Percentiles rank a stretch among this genome's conserved stretches.
Evolutionary conservation across 2,329 filamentous ascomycete species (phyloP).

Genomic region (Parafenestella ontariensis): DNA sequence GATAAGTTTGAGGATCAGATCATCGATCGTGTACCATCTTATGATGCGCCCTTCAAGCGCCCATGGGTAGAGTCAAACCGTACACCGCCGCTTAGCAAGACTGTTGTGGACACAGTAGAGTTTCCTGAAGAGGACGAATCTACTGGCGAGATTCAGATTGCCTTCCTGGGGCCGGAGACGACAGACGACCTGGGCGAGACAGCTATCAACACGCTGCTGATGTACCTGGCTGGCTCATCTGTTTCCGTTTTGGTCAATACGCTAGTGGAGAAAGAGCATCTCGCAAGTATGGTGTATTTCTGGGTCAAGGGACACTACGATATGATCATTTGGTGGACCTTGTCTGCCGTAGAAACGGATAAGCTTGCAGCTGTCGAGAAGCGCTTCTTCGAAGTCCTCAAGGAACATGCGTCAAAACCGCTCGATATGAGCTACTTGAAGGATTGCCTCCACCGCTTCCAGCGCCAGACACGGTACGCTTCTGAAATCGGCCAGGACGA

Average conservation of each 20-base stretch:
- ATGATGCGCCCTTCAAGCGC: conserved; percentile 77
- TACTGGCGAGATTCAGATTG: conserved; percentile 84
- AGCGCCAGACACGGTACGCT: conserved; percentile 80
- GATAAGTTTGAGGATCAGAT: conserved; percentile 90
- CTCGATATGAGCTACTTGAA: conserved; percentile 90
- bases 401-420: conserved; percentile 78
- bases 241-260: conserved; percentile 90
- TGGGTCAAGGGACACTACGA: conserved; percentile 81
- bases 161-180: conserved; percentile 85
- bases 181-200: conserved; percentile 68
- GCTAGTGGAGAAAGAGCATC: conserved; percentile 90
- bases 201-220: conserved; percentile 79
- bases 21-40: conserved; percentile 77
- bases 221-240: conserved; percentile 91
- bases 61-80: conserved; percentile 92
- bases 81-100: conserved; percentile 74
- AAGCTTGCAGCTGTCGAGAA: conserved; percentile 85
- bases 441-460: conserved; percentile 84
- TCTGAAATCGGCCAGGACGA: conserved; percentile 82
- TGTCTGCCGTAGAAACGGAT: conserved; percentile 85
- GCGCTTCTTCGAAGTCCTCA: conserved; percentile 82
- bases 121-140: conserved; percentile 98
- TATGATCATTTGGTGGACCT: conserved; percentile 82
- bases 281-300: conserved; percentile 85
- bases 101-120: conserved; percentile 77